Conservation (phyloP, 2,329 filamentous ascomycete genomes). For the Colletotrichum lentis region DNA sequence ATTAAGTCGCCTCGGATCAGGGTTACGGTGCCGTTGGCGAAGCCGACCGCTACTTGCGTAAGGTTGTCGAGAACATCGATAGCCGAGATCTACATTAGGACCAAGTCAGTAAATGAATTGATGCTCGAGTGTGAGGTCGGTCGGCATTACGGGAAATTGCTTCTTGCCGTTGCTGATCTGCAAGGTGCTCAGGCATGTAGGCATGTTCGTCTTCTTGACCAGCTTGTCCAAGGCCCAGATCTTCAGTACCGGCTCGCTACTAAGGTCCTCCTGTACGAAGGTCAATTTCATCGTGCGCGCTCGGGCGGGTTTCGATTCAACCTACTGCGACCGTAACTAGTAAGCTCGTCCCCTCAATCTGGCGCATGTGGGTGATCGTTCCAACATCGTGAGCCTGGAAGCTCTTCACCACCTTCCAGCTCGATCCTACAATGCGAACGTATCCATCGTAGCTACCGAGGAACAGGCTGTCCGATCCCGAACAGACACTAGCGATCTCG, state of each 20-base stretch:
- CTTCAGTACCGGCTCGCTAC: conserved; percentile 86
- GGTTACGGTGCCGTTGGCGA: conserved; percentile 93
- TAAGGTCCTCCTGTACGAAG: conserved; percentile 75
- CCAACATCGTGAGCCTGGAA: conserved; percentile 87
- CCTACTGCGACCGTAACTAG: conserved; percentile 79
- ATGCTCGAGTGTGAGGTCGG: not conserved
- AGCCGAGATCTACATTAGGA: conserved; percentile 72
- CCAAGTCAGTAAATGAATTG: not conserved
- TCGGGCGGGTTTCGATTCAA: not conserved
- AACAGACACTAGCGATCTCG: conserved; percentile 83
- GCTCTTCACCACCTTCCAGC: conserved; percentile 84
- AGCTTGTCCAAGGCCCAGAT: conserved; percentile 97
- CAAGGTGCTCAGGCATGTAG: conserved; percentile 86
- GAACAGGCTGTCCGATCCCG: conserved; percentile 89
- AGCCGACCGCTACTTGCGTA: conserved; percentile 92
- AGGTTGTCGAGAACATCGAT: conserved; percentile 88
- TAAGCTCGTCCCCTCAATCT: conserved; percentile 85
- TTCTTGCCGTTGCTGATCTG: conserved; percentile 89
- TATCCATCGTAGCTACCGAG: conserved; percentile 84
- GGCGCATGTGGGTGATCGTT: conserved; percentile 89
- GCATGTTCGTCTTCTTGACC: conserved; percentile 91
- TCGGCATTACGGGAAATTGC: conserved; percentile 78
- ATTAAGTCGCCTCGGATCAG: conserved; percentile 93
- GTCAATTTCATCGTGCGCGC: not conserved
- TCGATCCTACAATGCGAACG: conserved; percentile 85